phyloP scores from a whole-genome alignment of 305 asterid species.

The Stenogyne calaminthoides region DNA sequence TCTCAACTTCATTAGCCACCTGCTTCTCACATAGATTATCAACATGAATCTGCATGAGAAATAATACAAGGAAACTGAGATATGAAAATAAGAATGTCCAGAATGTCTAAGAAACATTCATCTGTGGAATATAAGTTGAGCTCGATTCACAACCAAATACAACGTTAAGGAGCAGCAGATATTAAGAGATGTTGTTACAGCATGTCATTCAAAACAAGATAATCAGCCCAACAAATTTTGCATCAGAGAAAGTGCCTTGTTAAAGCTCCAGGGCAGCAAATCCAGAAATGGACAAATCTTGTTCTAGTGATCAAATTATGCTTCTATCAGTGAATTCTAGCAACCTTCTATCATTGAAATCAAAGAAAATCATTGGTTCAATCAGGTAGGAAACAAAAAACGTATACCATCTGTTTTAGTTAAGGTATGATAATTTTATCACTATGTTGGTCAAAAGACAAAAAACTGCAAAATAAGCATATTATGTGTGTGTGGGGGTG shows the following conservation, averaged over 20 bases:
- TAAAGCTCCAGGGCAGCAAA: constrained; percentile 11
- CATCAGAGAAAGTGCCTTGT: neutral
- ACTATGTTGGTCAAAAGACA: neutral
- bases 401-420: neutral
- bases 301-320: neutral
- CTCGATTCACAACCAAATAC: constrained; percentile 14
- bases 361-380: neutral
- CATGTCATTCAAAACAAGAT: neutral
- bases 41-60: constrained; percentile 58
- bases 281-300: neutral
- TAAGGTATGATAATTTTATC: neutral
- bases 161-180: constrained; percentile 13
- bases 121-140: constrained; percentile 13
- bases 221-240: neutral
- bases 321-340: neutral
- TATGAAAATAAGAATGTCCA: neutral
- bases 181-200: constrained; percentile 11
- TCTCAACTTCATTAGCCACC: constrained; percentile 72
- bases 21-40: constrained; percentile 66
- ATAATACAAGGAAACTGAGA: constrained; percentile 24
- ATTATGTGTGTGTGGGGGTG: too few species aligned
- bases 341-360: neutral
- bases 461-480: too few species aligned
- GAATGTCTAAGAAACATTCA: constrained; percentile 15
- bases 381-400: neutral